Evolutionary conservation across 2,329 filamentous ascomycete genomes (phyloP).

Genomic region (Fusarium hainanense): DNA sequence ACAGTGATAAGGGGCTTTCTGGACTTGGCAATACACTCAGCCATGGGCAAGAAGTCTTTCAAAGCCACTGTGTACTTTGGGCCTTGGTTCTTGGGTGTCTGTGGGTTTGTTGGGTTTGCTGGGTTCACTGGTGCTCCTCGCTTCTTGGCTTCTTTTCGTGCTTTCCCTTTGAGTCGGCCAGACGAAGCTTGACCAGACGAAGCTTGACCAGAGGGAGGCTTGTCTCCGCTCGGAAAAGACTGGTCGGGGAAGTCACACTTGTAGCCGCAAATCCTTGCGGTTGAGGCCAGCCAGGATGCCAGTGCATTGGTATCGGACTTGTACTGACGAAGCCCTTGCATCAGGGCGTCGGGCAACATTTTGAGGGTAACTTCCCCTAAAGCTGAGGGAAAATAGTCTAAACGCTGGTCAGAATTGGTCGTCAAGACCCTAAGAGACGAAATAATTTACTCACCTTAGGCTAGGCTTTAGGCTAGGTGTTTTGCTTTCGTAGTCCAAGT

Average conservation of each 20-base stretch:
- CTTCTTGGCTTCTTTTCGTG: slow-evolving; percentile 1
- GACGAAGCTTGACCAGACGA: neutral
- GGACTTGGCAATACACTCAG: neutral
- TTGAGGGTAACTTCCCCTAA: neutral
- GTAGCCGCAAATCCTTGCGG: neutral
- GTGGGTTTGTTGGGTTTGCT: no score
- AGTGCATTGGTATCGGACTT: slow-evolving; percentile 3
- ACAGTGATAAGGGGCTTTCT: neutral
- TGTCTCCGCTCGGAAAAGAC: no score
- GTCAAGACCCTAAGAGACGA: neutral
- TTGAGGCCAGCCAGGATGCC: neutral
- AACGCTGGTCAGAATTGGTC: no score
- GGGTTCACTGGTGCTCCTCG: neutral
- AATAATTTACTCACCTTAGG: neutral
- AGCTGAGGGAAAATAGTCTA: no score
- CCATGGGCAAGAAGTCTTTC: slow-evolving; percentile 7
- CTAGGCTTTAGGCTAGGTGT: neutral
- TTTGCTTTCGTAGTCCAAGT: neutral
- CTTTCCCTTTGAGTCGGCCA: neutral
- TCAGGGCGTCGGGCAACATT: neutral
- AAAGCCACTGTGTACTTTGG: slow-evolving; percentile 1
- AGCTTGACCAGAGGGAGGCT: neutral
- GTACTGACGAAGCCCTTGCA: neutral
- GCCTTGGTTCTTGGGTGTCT: neutral
- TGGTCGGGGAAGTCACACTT: rapidly evolving